Base-by-base conservation (phyloP, 2,329 filamentous ascomycete species). In the Truncatella angustata region DNA sequence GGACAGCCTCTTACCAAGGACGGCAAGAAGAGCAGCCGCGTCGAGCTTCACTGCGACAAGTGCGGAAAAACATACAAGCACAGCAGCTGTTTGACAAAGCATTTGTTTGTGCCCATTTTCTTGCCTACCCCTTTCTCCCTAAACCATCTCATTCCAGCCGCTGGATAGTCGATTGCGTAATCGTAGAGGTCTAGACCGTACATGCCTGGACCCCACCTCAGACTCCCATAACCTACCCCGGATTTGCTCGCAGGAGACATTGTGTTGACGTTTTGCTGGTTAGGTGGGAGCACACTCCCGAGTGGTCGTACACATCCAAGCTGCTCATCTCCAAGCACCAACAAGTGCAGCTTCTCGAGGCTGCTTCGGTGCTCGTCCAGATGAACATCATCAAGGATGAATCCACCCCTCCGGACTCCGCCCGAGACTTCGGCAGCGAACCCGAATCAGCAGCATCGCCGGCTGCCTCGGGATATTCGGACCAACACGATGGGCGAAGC, bases 61-160 rank as follows among this genome's bases (percentile, higher is more conserved):
- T 99, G 94, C 79, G 93, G 93, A 73, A 99, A 99, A 82, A 91
- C 91, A 76, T 99, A 99, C 85, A 99, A 99, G 86, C 94, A 99
- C 82, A 96, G 92, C 85, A 97, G 94, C 80, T 99, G 94, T 85
- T 85, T 99, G 80, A 95, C 90, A 72, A 99, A 97, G 85, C 94
- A 99, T 86, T 88, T 97, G 94, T 97, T 86, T 84, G 94, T 96
- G 81, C 77, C 81, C 85, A 81, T 78, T 75, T 74, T 75, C 74
- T 75, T 73, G 68, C 70, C 69, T 66, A 64, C 60, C 63, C 62
- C 67, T 63, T 69, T 65, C 67, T 59, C 67, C 68, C 68, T 70
- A 45, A 53, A 54, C 48, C 58, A 56, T 54, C 58, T 58, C 58
- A 56, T 57, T 56, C 58, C 60, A 60, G 61, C 56, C 56, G 57